Evolutionary conservation across 2,329 filamentous ascomycete species (phyloP).

Genomic region (Domatiomyces globalis): DNA sequence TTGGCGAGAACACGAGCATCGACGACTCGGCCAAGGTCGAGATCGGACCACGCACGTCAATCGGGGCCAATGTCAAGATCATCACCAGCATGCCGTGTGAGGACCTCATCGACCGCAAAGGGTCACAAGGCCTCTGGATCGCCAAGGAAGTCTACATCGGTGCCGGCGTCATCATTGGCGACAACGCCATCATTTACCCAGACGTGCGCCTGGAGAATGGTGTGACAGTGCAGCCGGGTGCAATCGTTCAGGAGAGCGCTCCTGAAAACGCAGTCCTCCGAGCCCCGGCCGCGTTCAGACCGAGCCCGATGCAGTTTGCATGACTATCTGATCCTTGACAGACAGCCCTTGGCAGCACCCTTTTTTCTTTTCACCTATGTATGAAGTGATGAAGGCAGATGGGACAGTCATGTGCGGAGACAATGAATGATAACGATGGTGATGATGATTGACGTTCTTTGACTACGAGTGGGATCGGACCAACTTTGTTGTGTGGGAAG

Average conservation of each 20-base stretch:
- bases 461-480: not conserved
- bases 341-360: not conserved
- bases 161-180: slow-evolving; percentile 53
- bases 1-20: slow-evolving; percentile 72
- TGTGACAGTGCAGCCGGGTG: slow-evolving; percentile 32
- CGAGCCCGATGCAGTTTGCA: not conserved
- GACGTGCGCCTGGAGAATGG: slow-evolving; percentile 30
- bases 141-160: slow-evolving; percentile 64
- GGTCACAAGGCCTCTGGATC: slow-evolving; percentile 55
- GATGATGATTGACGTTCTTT: not conserved
- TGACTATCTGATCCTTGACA: not conserved
- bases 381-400: not conserved
- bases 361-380: not conserved
- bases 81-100: slow-evolving; percentile 60
- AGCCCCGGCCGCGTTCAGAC: not conserved
- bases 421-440: not conserved
- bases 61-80: slow-evolving; percentile 76
- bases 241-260: slow-evolving; percentile 27
- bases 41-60: slow-evolving; percentile 55
- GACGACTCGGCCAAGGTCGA: slow-evolving; percentile 72
- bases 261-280: not conserved
- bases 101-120: slow-evolving; percentile 59
- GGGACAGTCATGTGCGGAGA: not conserved
- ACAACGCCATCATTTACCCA: slow-evolving; percentile 44
- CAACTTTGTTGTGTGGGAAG: too few species aligned